A percentile compares a stretch with the other conserved stretches of the same genome.
phyloP scores from a whole-genome alignment of 768 basidiomycete species.

The Cyclocybe aegerita region DNA sequence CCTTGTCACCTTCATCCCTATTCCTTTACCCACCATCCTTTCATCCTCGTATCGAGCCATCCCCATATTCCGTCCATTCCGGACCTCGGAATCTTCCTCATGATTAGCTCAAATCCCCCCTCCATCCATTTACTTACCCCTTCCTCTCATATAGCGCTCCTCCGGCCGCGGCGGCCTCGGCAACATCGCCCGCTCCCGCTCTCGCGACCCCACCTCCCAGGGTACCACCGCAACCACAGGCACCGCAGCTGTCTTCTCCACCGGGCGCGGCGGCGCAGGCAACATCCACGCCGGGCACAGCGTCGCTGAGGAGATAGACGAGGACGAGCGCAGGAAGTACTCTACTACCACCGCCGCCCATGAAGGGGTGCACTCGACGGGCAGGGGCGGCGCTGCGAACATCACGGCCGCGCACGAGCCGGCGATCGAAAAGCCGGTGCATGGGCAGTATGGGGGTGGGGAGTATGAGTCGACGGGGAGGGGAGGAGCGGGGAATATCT shows the following conservation, averaged over 20 bases:
- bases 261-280: conserved; percentile 65
- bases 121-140: too few species aligned
- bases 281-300: conserved; percentile 43
- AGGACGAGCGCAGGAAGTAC: conserved; percentile 26
- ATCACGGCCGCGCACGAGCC: conserved; percentile 40
- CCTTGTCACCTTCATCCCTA: too few species aligned
- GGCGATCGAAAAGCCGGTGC: conserved; percentile 27
- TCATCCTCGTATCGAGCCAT: too few species aligned
- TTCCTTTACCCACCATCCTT: neutral
- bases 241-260: conserved; percentile 36
- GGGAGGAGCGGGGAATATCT: conserved; percentile 63
- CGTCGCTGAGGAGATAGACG: conserved; percentile 18
- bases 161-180: conserved; percentile 66
- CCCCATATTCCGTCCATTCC: too few species aligned
- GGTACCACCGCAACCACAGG: conserved; percentile 4
- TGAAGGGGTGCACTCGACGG: conserved; percentile 59
- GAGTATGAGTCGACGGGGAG: conserved; percentile 49
- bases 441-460: neutral
- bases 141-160: conserved; percentile 41
- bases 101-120: too few species aligned
- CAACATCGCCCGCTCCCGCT: conserved; percentile 60
- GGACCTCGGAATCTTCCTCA: too few species aligned
- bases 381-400: conserved; percentile 70
- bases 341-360: neutral
- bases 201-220: conserved; percentile 34